phyloP scores from a whole-genome alignment of 2,329 filamentous ascomycete genomes.

The Phialocephala sp. region DNA sequence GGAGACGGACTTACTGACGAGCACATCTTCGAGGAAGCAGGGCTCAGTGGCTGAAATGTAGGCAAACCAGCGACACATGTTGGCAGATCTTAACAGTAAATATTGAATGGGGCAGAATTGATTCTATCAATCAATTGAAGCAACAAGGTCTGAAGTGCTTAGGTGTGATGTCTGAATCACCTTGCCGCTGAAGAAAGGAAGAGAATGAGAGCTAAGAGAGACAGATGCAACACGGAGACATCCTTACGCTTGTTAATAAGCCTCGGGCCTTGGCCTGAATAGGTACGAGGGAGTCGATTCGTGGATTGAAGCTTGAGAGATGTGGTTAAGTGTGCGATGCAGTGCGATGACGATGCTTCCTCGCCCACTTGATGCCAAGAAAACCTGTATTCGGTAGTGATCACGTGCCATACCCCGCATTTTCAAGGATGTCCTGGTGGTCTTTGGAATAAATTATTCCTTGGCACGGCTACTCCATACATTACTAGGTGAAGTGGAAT shows the following conservation, averaged over 20 bases:
- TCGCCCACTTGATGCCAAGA: not conserved
- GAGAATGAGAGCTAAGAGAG: not conserved
- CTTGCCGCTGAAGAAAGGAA: not conserved
- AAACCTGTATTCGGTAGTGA: no score
- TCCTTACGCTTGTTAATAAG: not conserved
- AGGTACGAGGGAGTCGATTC: not conserved
- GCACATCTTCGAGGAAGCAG: constrained; percentile 59
- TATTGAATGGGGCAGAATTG: not conserved
- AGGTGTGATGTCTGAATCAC: not conserved
- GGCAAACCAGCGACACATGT: constrained; percentile 60
- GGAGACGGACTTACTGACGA: constrained; percentile 47
- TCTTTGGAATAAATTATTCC: no score
- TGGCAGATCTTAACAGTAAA: constrained; percentile 10
- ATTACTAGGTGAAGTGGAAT: no score
- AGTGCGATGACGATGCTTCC: not conserved
- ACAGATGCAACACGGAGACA: not conserved
- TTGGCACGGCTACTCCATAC: no score
- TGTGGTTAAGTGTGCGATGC: not conserved
- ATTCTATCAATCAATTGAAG: not conserved
- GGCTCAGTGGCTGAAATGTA: constrained; percentile 58
- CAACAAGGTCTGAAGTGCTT: not conserved
- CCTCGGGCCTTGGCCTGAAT: not conserved
- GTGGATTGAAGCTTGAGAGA: not conserved
- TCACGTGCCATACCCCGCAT: no score
- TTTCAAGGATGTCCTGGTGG: no score